Conservation (phyloP, 495 filamentous ascomycete genomes). For the Trypethelium eluteriae region DNA sequence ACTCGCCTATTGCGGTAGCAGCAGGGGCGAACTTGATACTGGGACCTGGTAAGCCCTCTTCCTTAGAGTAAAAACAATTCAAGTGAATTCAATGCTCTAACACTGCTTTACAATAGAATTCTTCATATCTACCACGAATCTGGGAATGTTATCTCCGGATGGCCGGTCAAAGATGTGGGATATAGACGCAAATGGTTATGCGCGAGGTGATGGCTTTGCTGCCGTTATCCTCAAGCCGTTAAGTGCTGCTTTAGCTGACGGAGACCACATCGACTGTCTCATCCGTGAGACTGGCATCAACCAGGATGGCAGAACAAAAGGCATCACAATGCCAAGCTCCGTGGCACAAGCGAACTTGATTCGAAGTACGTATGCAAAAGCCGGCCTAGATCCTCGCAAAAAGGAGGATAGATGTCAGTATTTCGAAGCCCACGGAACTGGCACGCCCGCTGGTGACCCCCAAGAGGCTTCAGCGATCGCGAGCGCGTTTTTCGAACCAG, state of each 20-base stretch:
- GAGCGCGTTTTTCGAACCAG: conserved; percentile 37
- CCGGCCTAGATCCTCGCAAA: conserved; percentile 32
- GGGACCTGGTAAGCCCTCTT: conserved; percentile 12
- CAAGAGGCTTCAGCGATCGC: conserved; percentile 39
- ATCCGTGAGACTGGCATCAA: conserved; percentile 25
- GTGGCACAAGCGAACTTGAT: conserved; percentile 35
- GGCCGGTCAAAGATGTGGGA: conserved; percentile 5
- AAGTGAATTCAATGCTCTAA: no score
- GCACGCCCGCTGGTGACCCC: conserved; percentile 49
- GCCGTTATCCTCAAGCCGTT: conserved; percentile 5
- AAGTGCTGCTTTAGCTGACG: neutral
- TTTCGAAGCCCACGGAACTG: conserved; percentile 46
- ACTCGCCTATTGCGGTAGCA: conserved; percentile 42
- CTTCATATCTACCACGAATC: neutral
- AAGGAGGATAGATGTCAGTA: conserved; percentile 31
- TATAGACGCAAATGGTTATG: conserved; percentile 1
- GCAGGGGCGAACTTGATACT: conserved; percentile 32
- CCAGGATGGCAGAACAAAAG: conserved; percentile 36
- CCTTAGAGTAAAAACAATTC: no score
- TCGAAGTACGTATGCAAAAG: conserved; percentile 30
- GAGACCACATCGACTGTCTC: conserved; percentile 4
- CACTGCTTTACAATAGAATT: no score
- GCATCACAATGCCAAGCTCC: conserved; percentile 37
- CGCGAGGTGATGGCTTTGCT: conserved; percentile 3
- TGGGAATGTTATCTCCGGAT: conserved; percentile 1